Evolutionary conservation across 139 green algal species (phyloP), one percentile per base, ranked within the genome.

Genomic region (Pycnococcus provasolii): DNA sequence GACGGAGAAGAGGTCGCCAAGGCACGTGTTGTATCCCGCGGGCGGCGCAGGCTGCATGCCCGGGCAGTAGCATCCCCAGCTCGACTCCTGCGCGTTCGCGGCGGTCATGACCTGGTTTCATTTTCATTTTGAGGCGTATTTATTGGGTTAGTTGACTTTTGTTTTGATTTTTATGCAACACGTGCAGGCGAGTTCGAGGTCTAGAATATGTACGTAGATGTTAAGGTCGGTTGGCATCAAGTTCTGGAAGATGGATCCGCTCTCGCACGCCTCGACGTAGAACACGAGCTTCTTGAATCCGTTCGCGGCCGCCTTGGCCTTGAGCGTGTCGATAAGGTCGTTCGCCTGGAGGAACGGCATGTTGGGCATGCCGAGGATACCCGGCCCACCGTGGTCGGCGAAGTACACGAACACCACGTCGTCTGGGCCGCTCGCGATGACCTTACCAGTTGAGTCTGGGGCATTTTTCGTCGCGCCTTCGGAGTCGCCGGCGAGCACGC

Each of bases 1-100:
- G 42, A 97, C 86, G 39, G 66, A 85, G 82, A 90, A 98, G 6
- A 98, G 83, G 74, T 98, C 92, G 4, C 92, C 92, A 51, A 98
- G 82, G 78, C 92, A 98, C 15, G 89, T 94, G 62, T 69, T 80
- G 58, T 89, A 87, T 76, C 85, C 73, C 58, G 2, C 61, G 5
- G 55, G 83, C 73, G 41, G 76, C 44, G 43, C 42, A 8, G 58
- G 54, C 15, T 53, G 43, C 71, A 81, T 63, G 45, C 74, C 68
- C 1, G 87, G 87, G 76, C 90, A 96, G 85, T 95, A 96, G 0
- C 87, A 94, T 44, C 81, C 92, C 89, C 90, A 98, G 9, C 77
- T 89, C 47, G 75, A 87, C 81, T 98, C 92, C 2, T 76, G 45
- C 1, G 83, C 77, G 55, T 96, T 96, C 59, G 92, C 79, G 2